These are phyloP conservation scores for Pseudohalonectria lignicola DNA, from an alignment of 2,329 filamentous ascomycete genomes.

Conservation along the genomic window DNA sequence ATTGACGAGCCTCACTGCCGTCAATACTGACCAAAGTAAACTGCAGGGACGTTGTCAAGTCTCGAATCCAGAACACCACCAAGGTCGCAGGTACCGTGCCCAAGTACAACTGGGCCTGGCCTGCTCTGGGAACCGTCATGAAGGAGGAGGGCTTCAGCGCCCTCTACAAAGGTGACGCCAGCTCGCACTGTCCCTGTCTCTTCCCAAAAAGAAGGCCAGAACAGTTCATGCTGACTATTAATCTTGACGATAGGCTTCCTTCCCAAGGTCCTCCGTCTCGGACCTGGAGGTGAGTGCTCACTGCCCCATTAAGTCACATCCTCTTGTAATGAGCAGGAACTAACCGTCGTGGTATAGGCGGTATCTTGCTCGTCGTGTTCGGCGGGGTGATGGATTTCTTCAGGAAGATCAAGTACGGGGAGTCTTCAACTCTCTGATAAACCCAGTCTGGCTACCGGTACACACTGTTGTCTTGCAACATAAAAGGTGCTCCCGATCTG, in stretches of 20 bases:
- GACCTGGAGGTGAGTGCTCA: slow-evolving; percentile 38
- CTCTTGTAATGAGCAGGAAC: too few relatives aligned
- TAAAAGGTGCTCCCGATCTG: too few relatives aligned
- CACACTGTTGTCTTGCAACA: too few relatives aligned
- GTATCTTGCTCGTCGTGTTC: slow-evolving; percentile 73
- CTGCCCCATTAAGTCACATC: slow-evolving; percentile 29
- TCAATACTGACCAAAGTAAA: slow-evolving; percentile 30
- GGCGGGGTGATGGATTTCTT: slow-evolving; percentile 92
- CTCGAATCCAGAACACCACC: slow-evolving; percentile 87
- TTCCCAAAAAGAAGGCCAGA: too few relatives aligned
- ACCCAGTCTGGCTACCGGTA: too few relatives aligned
- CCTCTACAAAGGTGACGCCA: slow-evolving; percentile 79
- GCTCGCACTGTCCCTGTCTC: not conserved
- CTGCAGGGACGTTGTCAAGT: slow-evolving; percentile 71
- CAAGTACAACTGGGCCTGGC: slow-evolving; percentile 99
- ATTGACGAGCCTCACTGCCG: too few relatives aligned
- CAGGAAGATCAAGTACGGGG: slow-evolving; percentile 43
- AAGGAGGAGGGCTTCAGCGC: slow-evolving; percentile 88
- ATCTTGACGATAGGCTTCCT: slow-evolving; percentile 72
- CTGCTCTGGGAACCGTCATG: slow-evolving; percentile 73
- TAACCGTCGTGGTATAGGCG: too few relatives aligned
- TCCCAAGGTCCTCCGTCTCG: slow-evolving; percentile 78
- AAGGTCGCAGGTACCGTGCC: slow-evolving; percentile 70
- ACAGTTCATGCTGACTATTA: too few relatives aligned
- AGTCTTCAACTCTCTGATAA: too few relatives aligned